Conservation (phyloP, 768 basidiomycete species). For the Pleurotus eryngii region DNA sequence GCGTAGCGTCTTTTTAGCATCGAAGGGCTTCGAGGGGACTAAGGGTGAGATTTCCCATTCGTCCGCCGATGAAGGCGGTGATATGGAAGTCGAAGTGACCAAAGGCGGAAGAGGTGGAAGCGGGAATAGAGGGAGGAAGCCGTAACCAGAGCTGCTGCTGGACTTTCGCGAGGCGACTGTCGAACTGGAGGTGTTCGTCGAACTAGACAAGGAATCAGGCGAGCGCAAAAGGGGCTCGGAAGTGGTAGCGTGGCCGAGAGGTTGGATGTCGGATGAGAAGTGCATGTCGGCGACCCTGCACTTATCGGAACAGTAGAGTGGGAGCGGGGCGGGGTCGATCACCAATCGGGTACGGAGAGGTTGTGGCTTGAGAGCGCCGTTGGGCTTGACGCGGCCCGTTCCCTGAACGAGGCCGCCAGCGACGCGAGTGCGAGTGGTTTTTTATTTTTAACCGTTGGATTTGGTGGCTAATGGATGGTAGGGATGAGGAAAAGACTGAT, state of each 20-base stretch:
- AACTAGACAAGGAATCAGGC: constrained; percentile 35
- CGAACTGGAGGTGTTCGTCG: constrained; percentile 34
- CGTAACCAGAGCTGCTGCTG: neutral
- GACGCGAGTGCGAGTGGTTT: constrained; percentile 19
- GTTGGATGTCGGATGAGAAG: constrained; percentile 35
- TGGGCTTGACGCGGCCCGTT: constrained; percentile 61
- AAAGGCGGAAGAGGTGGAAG: constrained; percentile 26
- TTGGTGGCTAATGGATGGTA: constrained; percentile 16
- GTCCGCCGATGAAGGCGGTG: constrained; percentile 6
- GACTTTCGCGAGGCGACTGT: constrained; percentile 31
- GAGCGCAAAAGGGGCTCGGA: constrained; percentile 16
- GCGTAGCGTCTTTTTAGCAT: constrained; percentile 52
- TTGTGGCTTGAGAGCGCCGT: constrained; percentile 47
- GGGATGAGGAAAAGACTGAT: neutral
- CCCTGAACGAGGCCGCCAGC: constrained; percentile 59
- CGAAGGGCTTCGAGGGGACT: constrained; percentile 20
- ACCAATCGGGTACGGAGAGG: constrained; percentile 55
- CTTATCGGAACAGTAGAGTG: constrained; percentile 65
- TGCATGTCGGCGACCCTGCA: constrained; percentile 62
- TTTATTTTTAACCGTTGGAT: constrained; percentile 18
- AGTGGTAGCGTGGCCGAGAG: constrained; percentile 32
- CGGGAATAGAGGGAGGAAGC: neutral
- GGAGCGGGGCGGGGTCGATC: constrained; percentile 54
- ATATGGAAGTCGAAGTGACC: constrained; percentile 33
- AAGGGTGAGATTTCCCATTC: constrained; percentile 8